These are phyloP conservation scores for Aspergillus sp. DNA, from an alignment of 2,329 filamentous ascomycete genomes.

Conservation along the genomic window DNA sequence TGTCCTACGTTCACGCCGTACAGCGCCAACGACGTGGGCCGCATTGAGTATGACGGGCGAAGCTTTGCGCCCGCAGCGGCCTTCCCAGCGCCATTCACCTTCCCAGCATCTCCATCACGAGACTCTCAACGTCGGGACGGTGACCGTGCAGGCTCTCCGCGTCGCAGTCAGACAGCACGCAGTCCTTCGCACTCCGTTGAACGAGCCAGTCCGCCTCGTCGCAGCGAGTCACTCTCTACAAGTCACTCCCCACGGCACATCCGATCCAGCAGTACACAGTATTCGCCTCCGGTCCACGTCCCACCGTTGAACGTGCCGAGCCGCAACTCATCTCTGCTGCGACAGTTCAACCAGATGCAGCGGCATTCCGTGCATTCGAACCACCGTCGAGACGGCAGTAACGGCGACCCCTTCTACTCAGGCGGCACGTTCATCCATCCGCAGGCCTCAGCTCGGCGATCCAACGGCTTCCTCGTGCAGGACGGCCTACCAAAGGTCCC, in stretches of 20 bases:
- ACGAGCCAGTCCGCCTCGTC: slow-evolving; percentile 23
- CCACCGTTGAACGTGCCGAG: slow-evolving; percentile 11
- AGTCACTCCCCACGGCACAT: slow-evolving; percentile 17
- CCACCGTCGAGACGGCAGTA: slow-evolving; percentile 22
- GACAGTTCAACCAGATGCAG: slow-evolving; percentile 25
- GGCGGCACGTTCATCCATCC: slow-evolving; percentile 17
- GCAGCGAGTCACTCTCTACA: slow-evolving; percentile 30
- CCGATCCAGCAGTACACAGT: slow-evolving; percentile 6
- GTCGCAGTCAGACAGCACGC: slow-evolving; percentile 34
- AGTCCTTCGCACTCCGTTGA: slow-evolving; percentile 25
- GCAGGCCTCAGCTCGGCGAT: slow-evolving; percentile 17
- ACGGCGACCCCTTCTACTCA: slow-evolving; percentile 15
- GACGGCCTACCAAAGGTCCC: slow-evolving; percentile 22
- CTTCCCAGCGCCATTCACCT: slow-evolving; percentile 24
- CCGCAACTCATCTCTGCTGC: slow-evolving; percentile 13
- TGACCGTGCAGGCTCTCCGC: slow-evolving; percentile 23
- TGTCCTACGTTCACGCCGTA: slow-evolving; percentile 35
- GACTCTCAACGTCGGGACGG: slow-evolving; percentile 20
- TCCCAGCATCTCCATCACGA: slow-evolving; percentile 24
- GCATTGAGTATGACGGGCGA: slow-evolving; percentile 27
- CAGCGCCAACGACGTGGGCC: slow-evolving; percentile 36
- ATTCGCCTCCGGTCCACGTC: slow-evolving; percentile 14
- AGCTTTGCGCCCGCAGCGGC: slow-evolving; percentile 24
- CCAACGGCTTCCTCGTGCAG: slow-evolving; percentile 12
- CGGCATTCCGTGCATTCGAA: slow-evolving; percentile 19